Evolutionary conservation across 2,329 filamentous ascomycete genomes (phyloP).

Genomic region (Microdochium trichocladiopsis): DNA sequence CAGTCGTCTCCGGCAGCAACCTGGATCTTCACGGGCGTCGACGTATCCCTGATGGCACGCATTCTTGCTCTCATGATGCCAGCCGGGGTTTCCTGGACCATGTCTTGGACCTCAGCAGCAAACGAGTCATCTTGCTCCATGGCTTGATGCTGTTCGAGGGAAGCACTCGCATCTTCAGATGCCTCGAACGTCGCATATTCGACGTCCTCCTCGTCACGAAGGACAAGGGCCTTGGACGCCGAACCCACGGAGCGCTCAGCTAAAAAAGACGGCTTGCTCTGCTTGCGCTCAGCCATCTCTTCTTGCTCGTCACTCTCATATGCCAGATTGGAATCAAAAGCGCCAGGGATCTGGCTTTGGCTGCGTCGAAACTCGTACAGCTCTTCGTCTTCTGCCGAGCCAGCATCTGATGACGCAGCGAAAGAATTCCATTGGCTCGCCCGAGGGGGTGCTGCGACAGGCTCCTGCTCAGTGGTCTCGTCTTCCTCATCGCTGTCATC

Average conservation of each 20-base stretch:
- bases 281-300: slow-evolving; percentile 36
- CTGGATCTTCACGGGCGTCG: slow-evolving; percentile 50
- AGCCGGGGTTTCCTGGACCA: slow-evolving; percentile 46
- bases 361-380: slow-evolving; percentile 44
- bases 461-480: slow-evolving; percentile 47
- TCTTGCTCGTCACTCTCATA: slow-evolving; percentile 49
- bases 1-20: slow-evolving; percentile 73
- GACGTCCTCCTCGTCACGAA: slow-evolving; percentile 61
- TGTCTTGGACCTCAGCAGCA: slow-evolving; percentile 36
- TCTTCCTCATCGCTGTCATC: slow-evolving; percentile 73
- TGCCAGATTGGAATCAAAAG: slow-evolving; percentile 60
- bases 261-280: slow-evolving; percentile 72
- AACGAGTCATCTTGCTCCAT: slow-evolving; percentile 61
- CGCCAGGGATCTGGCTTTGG: slow-evolving; percentile 60
- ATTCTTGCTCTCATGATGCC: slow-evolving; percentile 57
- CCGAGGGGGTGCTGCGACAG: slow-evolving; percentile 7
- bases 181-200: slow-evolving; percentile 70
- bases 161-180: slow-evolving; percentile 73
- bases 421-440: not conserved
- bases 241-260: slow-evolving; percentile 84
- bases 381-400: slow-evolving; percentile 44
- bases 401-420: slow-evolving; percentile 16
- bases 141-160: slow-evolving; percentile 65
- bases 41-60: slow-evolving; percentile 54
- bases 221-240: slow-evolving; percentile 52